Evolutionary conservation across 140 eudicot species (phyloP).

Genomic region (Cichorium intybus): DNA sequence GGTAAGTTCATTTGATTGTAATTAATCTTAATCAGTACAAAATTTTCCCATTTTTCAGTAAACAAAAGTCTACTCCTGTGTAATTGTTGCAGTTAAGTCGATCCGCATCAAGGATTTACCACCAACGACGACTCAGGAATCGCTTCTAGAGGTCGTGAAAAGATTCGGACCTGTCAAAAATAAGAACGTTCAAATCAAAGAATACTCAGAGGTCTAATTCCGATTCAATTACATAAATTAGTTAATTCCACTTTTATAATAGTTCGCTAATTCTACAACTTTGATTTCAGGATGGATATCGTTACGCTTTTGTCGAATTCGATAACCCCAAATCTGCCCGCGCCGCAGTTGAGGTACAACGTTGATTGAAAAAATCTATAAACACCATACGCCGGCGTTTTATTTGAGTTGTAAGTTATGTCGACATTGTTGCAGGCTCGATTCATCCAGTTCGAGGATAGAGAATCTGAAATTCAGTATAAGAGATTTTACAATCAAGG

Average conservation of each 20-base stretch:
- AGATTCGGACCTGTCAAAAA: slow-evolving; percentile 43
- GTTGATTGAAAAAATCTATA: background rate
- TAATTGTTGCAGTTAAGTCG: slow-evolving; percentile 32
- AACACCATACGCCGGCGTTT: background rate
- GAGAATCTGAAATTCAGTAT: slow-evolving; percentile 30
- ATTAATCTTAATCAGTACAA: too few relatives aligned
- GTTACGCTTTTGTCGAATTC: slow-evolving; percentile 63
- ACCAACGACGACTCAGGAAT: slow-evolving; percentile 33
- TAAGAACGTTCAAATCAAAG: slow-evolving; percentile 50
- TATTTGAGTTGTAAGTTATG: background rate
- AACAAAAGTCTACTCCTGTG: too few relatives aligned
- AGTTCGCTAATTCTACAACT: background rate
- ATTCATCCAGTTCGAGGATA: slow-evolving; percentile 19
- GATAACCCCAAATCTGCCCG: slow-evolving; percentile 46
- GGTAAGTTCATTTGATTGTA: slow-evolving; percentile 5
- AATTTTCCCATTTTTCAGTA: too few relatives aligned
- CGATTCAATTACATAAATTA: background rate
- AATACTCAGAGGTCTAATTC: slow-evolving; percentile 38
- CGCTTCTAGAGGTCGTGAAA: slow-evolving; percentile 40
- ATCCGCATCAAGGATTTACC: slow-evolving; percentile 55
- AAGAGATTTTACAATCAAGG: slow-evolving; percentile 34
- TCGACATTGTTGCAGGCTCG: slow-evolving; percentile 29
- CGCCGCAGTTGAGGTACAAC: slow-evolving; percentile 53
- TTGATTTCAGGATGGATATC: slow-evolving; percentile 53
- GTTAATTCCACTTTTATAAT: background rate